Conservation (phyloP, 2,329 filamentous ascomycete genomes). For the Fusarium nurragi region DNA sequence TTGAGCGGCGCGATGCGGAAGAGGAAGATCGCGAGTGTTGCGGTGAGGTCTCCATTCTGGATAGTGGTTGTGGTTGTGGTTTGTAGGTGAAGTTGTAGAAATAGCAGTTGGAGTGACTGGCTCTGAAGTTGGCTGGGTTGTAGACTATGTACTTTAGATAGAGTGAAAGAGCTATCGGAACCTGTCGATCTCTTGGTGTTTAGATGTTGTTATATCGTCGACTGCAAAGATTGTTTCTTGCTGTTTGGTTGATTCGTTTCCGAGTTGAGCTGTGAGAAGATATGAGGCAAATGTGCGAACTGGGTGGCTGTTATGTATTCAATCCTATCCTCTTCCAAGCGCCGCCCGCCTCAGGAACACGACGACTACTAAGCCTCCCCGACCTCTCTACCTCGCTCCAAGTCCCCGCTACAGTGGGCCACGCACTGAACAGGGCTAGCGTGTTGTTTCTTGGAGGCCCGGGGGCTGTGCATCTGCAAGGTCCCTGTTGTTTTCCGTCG, state of each 20-base stretch:
- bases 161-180: constrained; percentile 10
- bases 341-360: constrained; percentile 28
- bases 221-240: not conserved
- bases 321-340: constrained; percentile 12
- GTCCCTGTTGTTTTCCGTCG: constrained; percentile 9
- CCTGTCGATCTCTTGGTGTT: constrained; percentile 23
- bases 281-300: constrained; percentile 19
- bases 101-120: constrained; percentile 10
- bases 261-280: constrained; percentile 5
- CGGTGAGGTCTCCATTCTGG: constrained; percentile 50
- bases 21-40: constrained; percentile 57
- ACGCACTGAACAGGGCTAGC: constrained; percentile 14
- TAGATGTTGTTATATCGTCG: not conserved
- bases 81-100: constrained; percentile 2
- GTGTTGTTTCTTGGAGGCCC: not conserved
- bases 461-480: constrained; percentile 31
- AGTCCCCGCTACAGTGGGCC: constrained; percentile 11
- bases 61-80: constrained; percentile 19
- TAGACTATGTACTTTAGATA: constrained; percentile 9
- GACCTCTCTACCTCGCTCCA: not conserved
- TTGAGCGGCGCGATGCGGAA: constrained; percentile 55
- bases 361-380: constrained; percentile 28
- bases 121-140: not conserved
- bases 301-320: constrained; percentile 35
- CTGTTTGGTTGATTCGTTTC: constrained; percentile 1